Base-by-base conservation (phyloP, 2,329 filamentous ascomycete genomes). In the Xylaria sp. region DNA sequence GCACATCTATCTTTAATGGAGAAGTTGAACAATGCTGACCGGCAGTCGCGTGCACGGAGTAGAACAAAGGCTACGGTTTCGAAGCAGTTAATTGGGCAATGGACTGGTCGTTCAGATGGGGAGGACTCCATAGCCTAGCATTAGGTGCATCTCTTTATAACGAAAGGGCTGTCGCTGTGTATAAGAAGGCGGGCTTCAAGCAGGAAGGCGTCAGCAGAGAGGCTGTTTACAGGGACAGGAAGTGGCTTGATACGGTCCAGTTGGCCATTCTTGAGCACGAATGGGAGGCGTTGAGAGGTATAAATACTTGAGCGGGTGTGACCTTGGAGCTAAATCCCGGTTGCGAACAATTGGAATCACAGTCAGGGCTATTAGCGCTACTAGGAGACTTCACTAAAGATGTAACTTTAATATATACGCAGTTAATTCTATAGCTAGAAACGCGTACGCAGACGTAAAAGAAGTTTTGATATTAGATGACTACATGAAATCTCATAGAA, bases 1-100 rank as follows among this genome's bases (percentile, higher is more conserved):
- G 19, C 15, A 3, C n/a, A 6, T 46, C 13, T 17, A 31, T 8
- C 77, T 74, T 43, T n/a, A 1, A n/a, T 37, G 8, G 4, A 29
- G n/a, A 25, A 3, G 0, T 71, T 82, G n/a, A 67, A 70, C 0
- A 72, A 83, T 4, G 64, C 75, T 2, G 65, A 70, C 0, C 29
- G 11, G 4, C 9, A 8, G 6, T 43, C 15, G 25, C 4, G 6
- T 13, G 7, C 58, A 0, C 11, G 21, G 75, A 76, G 53, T 77
- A 80, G 55, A 71, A 73, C 0, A 64, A 73, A 19, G 80, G 81
- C 0, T 83, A 83, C 55, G 81, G 81, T 1, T 67, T 65, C 6
- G 81, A 83, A 64, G 77, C 79, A 0, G 78, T 84, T 44, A 71
- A 73, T 25, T 85, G 80, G 81, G 76, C 70, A 0, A 64, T 82